Conservation (phyloP, 23 red algal species). For the Pyropia haitanensis region DNA sequence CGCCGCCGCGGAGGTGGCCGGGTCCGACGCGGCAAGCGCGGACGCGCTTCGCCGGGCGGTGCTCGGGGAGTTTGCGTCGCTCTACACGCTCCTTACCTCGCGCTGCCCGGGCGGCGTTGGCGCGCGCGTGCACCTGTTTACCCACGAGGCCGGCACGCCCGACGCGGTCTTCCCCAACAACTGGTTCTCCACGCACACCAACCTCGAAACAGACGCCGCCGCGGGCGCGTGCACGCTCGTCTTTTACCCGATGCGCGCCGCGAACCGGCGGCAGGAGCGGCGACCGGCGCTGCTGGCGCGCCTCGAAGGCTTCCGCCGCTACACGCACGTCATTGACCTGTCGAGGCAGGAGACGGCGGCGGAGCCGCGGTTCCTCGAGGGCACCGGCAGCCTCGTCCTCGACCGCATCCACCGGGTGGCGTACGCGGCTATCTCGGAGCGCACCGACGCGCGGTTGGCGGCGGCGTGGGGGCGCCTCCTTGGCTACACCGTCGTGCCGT, state of each 20-base stretch:
- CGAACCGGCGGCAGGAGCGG: slow-evolving; percentile 72
- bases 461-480: slow-evolving; percentile 74
- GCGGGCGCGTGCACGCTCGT: slow-evolving; percentile 75
- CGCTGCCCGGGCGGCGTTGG: slow-evolving; percentile 29
- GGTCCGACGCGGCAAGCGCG: neutral
- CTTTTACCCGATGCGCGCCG: slow-evolving; percentile 87
- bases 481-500: slow-evolving; percentile 72
- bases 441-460: slow-evolving; percentile 64
- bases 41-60: slow-evolving; percentile 21
- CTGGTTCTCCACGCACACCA: slow-evolving; percentile 91
- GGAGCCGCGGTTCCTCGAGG: slow-evolving; percentile 74
- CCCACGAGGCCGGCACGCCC: slow-evolving; percentile 75
- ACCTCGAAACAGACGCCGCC: slow-evolving; percentile 38
- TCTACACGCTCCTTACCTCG: slow-evolving; percentile 41
- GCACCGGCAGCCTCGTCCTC: slow-evolving; percentile 80
- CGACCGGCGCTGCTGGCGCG: slow-evolving; percentile 73
- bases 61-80: slow-evolving; percentile 58
- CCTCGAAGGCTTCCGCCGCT: slow-evolving; percentile 49
- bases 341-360: slow-evolving; percentile 50
- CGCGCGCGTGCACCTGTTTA: slow-evolving; percentile 84
- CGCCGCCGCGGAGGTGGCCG: neutral
- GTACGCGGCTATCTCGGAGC: slow-evolving; percentile 59
- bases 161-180: slow-evolving; percentile 97
- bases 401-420: slow-evolving; percentile 75
- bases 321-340: slow-evolving; percentile 79